phyloP scores from a whole-genome alignment of 306 rosid species.

The Rosa multiflora region DNA sequence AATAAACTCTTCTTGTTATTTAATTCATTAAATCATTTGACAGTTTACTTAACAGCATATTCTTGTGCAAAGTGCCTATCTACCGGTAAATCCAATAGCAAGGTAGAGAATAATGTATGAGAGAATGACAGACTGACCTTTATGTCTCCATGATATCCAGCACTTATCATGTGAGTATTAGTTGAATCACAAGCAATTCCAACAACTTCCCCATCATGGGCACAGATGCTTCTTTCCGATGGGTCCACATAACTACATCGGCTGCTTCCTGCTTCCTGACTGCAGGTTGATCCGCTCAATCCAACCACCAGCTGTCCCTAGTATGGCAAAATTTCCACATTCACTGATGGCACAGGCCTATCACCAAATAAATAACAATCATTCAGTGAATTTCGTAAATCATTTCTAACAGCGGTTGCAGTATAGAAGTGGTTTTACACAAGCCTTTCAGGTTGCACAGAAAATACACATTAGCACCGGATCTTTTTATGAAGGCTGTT shows the following conservation, averaged over 20 bases:
- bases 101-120: not conserved
- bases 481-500: slow-evolving; percentile 8
- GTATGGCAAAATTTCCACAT: slow-evolving; percentile 89
- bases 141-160: slow-evolving; percentile 86
- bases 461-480: not conserved
- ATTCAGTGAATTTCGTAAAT: not conserved
- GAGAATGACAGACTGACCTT: slow-evolving; percentile 47
- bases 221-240: slow-evolving; percentile 52
- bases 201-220: slow-evolving; percentile 88
- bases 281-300: slow-evolving; percentile 92
- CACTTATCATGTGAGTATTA: slow-evolving; percentile 81
- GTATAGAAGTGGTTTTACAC: not conserved
- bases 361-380: slow-evolving; percentile 28
- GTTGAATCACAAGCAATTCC: slow-evolving; percentile 98
- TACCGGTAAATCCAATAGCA: not conserved
- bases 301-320: slow-evolving; percentile 97
- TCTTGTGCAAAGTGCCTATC: not conserved
- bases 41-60: not conserved
- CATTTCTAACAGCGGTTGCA: not conserved
- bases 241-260: slow-evolving; percentile 74
- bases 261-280: slow-evolving; percentile 80
- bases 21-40: not conserved
- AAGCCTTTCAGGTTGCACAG: not conserved
- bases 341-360: slow-evolving; percentile 93
- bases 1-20: not conserved